These are phyloP conservation scores for Entomortierella beljakovae DNA, from an alignment of 192 early-diverging fungal genomes.

Conservation along the genomic window DNA sequence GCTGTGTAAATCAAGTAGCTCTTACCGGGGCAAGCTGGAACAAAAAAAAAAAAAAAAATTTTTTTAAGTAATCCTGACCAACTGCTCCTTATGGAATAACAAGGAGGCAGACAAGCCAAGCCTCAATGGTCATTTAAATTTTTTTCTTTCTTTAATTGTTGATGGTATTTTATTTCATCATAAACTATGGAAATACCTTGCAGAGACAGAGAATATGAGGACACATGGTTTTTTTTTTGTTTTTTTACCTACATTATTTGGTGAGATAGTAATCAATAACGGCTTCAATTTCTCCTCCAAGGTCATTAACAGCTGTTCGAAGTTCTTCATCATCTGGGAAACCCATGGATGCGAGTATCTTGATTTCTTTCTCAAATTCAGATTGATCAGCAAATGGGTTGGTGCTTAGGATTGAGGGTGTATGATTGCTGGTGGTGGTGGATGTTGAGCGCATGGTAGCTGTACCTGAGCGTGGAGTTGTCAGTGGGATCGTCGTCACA, in stretches of 20 bases:
- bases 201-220: too few relatives aligned
- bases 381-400: constrained; percentile 45
- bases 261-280: constrained; percentile 30
- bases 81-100: neutral
- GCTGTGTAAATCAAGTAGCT: neutral
- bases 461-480: neutral
- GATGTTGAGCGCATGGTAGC: too few relatives aligned
- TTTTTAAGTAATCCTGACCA: neutral
- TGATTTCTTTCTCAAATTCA: constrained; percentile 43
- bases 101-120: neutral
- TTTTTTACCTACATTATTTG: neutral
- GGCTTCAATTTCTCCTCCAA: constrained; percentile 49
- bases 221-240: neutral
- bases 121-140: too few relatives aligned
- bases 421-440: too few relatives aligned
- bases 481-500: neutral
- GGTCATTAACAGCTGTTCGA: constrained; percentile 30
- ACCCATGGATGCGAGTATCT: constrained; percentile 28
- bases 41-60: neutral
- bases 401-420: too few relatives aligned
- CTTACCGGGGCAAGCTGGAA: neutral
- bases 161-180: too few relatives aligned
- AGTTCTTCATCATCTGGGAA: constrained; percentile 32
- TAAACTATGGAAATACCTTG: too few relatives aligned
- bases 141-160: too few relatives aligned